Evolutionary conservation across 331 rosid species (phyloP).

Genomic region (Rosa hybrid): DNA sequence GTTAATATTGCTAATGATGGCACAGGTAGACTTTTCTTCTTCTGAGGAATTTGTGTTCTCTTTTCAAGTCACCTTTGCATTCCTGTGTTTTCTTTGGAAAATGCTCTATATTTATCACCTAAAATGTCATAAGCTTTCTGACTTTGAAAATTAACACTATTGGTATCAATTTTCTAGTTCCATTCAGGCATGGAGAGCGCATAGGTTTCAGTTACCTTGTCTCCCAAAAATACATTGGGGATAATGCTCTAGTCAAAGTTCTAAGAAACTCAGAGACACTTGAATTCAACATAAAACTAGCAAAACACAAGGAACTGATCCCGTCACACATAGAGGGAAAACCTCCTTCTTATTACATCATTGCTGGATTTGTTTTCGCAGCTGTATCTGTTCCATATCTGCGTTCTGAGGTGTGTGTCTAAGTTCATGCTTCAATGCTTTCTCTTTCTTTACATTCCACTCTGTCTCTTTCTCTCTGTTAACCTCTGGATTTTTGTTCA

Average conservation of each 20-base stretch:
- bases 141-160: conserved; percentile 11
- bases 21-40: conserved; percentile 47
- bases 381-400: conserved; percentile 81
- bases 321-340: conserved; percentile 81
- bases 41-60: neutral
- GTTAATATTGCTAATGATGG: conserved; percentile 80
- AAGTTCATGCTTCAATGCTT: conserved; percentile 10
- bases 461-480: neutral
- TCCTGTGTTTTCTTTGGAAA: neutral
- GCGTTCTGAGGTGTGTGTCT: conserved; percentile 73
- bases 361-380: conserved; percentile 83
- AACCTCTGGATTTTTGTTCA: conserved; percentile 19
- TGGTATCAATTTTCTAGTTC: conserved; percentile 53
- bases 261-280: conserved; percentile 53
- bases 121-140: neutral
- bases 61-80: neutral
- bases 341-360: conserved; percentile 77
- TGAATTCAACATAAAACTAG: conserved; percentile 55
- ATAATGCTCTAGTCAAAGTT: conserved; percentile 55
- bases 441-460: neutral
- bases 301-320: conserved; percentile 70
- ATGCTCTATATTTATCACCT: neutral
- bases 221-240: conserved; percentile 77
- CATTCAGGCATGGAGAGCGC: conserved; percentile 85
- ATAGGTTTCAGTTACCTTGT: conserved; percentile 84